Percentiles rank a stretch among this genome's conserved stretches.
phyloP scores from a whole-genome alignment of 2,329 filamentous ascomycete species.

The Amesomyces nigricolor region DNA sequence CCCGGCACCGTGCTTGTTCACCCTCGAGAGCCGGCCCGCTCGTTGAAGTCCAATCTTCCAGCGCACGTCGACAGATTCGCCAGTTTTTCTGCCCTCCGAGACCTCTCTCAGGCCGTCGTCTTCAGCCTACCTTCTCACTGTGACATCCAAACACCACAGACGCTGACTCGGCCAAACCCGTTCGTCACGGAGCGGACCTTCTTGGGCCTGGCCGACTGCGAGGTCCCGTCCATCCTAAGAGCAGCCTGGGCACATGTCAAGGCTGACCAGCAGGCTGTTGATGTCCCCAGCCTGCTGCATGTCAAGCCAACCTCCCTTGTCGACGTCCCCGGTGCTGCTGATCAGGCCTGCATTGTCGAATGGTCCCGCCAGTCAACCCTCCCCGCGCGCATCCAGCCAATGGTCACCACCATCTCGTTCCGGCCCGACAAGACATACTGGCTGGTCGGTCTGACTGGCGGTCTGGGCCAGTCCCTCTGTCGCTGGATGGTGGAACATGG shows the following conservation, averaged over 20 bases:
- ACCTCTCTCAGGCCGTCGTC: background rate
- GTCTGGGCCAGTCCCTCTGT: constrained; percentile 35
- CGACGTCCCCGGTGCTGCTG: background rate
- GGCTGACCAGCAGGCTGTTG: background rate
- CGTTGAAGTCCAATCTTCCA: background rate
- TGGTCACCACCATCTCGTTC: constrained; percentile 17
- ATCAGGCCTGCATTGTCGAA: background rate
- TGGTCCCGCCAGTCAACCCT: background rate
- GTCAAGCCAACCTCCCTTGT: background rate
- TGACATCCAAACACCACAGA: background rate
- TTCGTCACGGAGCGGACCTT: background rate
- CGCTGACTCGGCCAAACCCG: background rate
- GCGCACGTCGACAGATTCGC: background rate
- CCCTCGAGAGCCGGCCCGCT: background rate
- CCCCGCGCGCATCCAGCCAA: background rate
- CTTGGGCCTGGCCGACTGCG: background rate
- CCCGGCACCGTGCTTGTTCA: background rate
- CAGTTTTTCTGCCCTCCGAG: background rate
- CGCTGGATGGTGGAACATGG: constrained; percentile 37
- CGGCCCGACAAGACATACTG: constrained; percentile 30
- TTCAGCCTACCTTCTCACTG: background rate
- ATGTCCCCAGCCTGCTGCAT: background rate
- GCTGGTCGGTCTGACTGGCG: constrained; percentile 31
- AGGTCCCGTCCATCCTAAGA: background rate
- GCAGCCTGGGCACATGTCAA: background rate